Evolutionary conservation across 768 basidiomycete species (phyloP), one percentile per base, ranked within the genome.

Genomic region (Amanita inopinata): DNA sequence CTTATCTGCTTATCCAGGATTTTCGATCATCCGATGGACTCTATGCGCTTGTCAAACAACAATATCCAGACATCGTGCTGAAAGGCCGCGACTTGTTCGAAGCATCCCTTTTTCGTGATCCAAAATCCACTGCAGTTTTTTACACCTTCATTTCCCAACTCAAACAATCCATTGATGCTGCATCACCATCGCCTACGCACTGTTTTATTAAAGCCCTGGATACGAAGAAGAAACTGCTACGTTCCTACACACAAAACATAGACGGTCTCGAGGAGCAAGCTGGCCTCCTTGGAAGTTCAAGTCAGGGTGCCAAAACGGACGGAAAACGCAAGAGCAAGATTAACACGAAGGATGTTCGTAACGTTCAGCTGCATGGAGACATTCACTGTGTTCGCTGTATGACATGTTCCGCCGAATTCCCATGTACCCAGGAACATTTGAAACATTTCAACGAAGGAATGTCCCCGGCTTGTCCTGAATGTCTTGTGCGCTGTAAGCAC

Each of bases 171-270:
- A 78, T 92, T 51, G 84, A 90, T 55, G 62, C 65, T 38, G 86
- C 86, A n/a, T 58, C 73, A 20, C 92, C 92, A 1, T 79, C 90
- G 0, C 72, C 79, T 1, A 96, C 96, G 1, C 96, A 99, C 58
- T 71, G 68, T 40, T 96, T 99, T 60, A 78, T 99, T 46, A 80
- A 82, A 53, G 78, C 76, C 3, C 73, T 98, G 1, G 86, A 96
- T 50, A 60, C 72, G 11, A 91, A 88, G 60, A 80, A 80, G 38
- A 92, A 84, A 61, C 64, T 99, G 7, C 57, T 94, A 18, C 76
- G 96, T 46, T 86, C 83, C 9, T 99, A 97, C 60, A 97, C 96
- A 1, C 96, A 99, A 63, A 99, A 99, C 58, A 93, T 99, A 33
- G 96, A 99, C 61, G 94, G 91, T 8, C 64, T 99, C 9, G 96